Evolutionary conservation across 1,284 basidiomycete species (phyloP).

Genomic region (Trametes hirsuta): DNA sequence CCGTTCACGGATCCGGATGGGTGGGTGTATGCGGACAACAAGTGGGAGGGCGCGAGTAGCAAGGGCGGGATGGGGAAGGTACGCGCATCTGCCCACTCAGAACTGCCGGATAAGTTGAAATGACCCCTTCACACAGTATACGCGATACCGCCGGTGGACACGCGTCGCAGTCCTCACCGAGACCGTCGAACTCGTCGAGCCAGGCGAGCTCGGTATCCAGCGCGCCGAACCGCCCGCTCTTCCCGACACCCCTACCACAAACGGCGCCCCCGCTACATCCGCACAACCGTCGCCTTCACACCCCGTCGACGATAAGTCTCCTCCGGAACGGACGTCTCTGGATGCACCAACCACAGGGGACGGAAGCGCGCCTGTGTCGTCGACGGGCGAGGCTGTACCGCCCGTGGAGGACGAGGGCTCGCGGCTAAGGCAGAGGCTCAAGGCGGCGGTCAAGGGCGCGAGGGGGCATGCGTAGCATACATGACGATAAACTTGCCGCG

Average conservation of each 20-base stretch:
- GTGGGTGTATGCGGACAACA: constrained; percentile 96
- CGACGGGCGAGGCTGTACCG: constrained; percentile 1
- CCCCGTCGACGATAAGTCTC: not conserved
- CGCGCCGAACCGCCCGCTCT: constrained; percentile 13
- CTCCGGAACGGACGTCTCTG: not conserved
- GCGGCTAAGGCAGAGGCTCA: constrained; percentile 31
- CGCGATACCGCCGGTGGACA: constrained; percentile 83
- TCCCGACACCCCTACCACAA: not conserved
- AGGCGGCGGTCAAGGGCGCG: constrained; percentile 34
- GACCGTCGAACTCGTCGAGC: constrained; percentile 59
- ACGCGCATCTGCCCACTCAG: constrained; percentile 15
- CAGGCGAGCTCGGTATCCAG: constrained; percentile 35
- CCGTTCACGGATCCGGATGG: constrained; percentile 83
- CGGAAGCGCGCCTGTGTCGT: not conserved
- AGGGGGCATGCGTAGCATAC: constrained; percentile 6
- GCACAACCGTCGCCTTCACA: not conserved
- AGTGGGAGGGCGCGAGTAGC: constrained; percentile 83
- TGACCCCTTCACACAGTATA: constrained; percentile 56
- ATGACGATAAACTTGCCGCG: not conserved
- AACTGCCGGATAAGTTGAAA: not conserved
- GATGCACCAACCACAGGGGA: not conserved
- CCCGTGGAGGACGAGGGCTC: constrained; percentile 25
- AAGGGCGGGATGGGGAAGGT: constrained; percentile 88
- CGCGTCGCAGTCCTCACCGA: constrained; percentile 81
- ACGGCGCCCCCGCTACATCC: not conserved